Conservation (phyloP, 768 basidiomycete species). For the Krasilnikovozyma curviuscula region DNA sequence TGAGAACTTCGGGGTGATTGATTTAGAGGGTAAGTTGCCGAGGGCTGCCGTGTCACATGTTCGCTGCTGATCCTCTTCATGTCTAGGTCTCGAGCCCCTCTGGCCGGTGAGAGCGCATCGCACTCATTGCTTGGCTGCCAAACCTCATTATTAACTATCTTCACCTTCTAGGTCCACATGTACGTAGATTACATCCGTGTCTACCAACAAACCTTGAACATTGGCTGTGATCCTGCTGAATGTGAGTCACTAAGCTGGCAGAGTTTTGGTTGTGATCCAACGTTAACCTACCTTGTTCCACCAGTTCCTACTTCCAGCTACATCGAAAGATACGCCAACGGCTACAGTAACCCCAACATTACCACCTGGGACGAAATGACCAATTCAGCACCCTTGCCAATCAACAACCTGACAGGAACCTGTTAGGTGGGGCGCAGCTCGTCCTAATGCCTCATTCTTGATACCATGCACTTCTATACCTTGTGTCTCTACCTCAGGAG, state of each 20-base stretch:
- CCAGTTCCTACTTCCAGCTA: conserved; percentile 9
- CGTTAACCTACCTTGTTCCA: background rate
- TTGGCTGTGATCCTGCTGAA: conserved; percentile 63
- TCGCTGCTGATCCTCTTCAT: too few relatives aligned
- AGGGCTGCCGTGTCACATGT: too few relatives aligned
- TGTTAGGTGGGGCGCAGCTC: too few relatives aligned
- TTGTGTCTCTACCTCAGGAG: too few relatives aligned
- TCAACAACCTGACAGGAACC: too few relatives aligned
- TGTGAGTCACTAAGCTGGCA: background rate
- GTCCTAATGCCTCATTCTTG: too few relatives aligned
- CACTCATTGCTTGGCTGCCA: conserved; percentile 2
- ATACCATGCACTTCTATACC: too few relatives aligned
- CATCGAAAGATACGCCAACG: conserved; percentile 2
- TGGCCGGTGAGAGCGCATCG: conserved; percentile 6
- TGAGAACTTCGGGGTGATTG: conserved; percentile 8
- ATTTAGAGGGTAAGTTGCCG: conserved; percentile 1
- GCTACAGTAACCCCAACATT: conserved; percentile 3
- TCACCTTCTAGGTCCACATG: background rate
- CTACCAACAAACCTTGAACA: conserved; percentile 12
- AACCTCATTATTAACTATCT: background rate
- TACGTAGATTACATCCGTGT: conserved; percentile 4
- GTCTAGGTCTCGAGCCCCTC: too few relatives aligned
- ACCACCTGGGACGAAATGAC: conserved; percentile 72
- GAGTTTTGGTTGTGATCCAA: conserved; percentile 10
- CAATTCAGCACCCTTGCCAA: too few relatives aligned